Evolutionary conservation across 164 flowering plant species (phyloP).

Genomic region (Cinnamomum chago): DNA sequence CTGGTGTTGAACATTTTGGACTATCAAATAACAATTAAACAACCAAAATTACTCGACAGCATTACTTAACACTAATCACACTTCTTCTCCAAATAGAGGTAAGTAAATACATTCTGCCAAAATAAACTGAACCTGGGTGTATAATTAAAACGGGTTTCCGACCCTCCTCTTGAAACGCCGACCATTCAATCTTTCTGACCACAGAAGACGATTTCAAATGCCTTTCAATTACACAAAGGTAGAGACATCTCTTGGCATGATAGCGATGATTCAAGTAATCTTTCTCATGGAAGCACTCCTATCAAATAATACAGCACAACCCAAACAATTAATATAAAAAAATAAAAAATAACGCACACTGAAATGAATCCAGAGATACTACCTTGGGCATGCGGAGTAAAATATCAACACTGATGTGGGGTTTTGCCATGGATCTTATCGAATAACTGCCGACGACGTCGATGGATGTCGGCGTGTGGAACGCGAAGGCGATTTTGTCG

Average conservation of each 20-base stretch:
- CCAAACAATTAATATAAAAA: not conserved
- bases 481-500: conserved; percentile 71
- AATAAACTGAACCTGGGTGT: conserved; percentile 51
- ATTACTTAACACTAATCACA: not conserved
- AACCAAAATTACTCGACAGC: not conserved
- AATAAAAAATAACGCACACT: not conserved
- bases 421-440: conserved; percentile 47
- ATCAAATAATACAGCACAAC: conserved; percentile 8
- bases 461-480: conserved; percentile 57
- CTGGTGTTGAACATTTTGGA: not conserved
- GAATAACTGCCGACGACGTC: conserved; percentile 80
- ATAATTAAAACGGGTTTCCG: conserved; percentile 76
- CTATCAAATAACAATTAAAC: not conserved
- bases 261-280: conserved; percentile 87
- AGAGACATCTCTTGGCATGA: conserved; percentile 89
- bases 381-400: conserved; percentile 87
- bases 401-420: conserved; percentile 62
- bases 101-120: not conserved
- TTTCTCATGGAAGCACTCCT: conserved; percentile 89
- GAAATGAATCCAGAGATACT: not conserved
- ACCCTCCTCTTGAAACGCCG: conserved; percentile 74
- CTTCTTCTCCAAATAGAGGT: not conserved
- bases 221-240: conserved; percentile 70
- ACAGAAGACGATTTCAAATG: conserved; percentile 37
- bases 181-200: conserved; percentile 61